Base-by-base conservation (phyloP, 2,329 filamentous ascomycete species). In the Bipolaris gigantea region DNA sequence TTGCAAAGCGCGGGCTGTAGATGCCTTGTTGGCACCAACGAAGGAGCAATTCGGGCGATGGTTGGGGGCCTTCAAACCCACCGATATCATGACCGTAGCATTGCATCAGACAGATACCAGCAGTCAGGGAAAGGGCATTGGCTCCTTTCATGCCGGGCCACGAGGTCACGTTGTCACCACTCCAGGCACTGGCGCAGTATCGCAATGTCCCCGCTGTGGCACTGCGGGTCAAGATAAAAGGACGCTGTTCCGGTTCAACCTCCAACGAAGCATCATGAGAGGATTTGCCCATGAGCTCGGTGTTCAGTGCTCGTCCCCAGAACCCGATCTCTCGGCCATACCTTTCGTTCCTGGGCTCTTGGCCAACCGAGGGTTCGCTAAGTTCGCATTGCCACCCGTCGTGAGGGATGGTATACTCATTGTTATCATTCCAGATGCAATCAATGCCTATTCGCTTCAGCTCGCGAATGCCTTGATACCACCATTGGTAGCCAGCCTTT, bases 351-450 rank as follows among this genome's bases (percentile, higher is more conserved):
- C 76, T 74, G 2, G 46, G 35, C 11, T 71, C 66, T 48, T 66
- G 58, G 1, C 43, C 49, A 0, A 73, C 49, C 13, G 64, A 58
- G 5, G 59, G 48, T 34, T 77, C 74, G 36, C 85, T 79, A 0
- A 89, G 75, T 0, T 83, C 81, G 47, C 85, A 82, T 51, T 83
- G 74, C 87, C 87, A 90, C 21, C 81, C 77, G 55, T 90, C 88
- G 56, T 83, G 79, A 0, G 85, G 81, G 2, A 89, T 79, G 0
- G 84, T 85, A 69, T 89, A 90, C 70, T 90, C 88, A 61, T 90
- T 90, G 72, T 90, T 90, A 68, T 90, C 88, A 60, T 90, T 90
- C 88, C 88, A 90, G 75, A 90, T 89, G 43, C 81, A 87, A 60
- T 89, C 87, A 51, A 90, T 87, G 1, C 87, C 87, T 8, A 83